Percentiles rank a stretch among this genome's conserved stretches.
phyloP scores from a whole-genome alignment of 176 grass and related monocot species.

The Poa pratensis region DNA sequence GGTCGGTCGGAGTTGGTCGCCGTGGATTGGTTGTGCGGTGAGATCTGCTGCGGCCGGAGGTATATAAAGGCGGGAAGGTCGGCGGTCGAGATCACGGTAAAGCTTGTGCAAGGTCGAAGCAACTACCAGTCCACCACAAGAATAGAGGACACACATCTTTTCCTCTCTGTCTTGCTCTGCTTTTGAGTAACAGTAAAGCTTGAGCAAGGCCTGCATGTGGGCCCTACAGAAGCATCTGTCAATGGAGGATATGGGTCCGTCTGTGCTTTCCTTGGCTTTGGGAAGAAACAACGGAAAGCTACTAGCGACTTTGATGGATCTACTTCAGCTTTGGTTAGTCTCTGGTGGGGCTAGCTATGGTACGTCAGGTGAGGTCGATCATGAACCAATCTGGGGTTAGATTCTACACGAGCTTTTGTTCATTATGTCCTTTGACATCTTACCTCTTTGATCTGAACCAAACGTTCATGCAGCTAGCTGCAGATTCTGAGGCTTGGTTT shows the following conservation, averaged over 20 bases:
- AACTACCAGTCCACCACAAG: background rate
- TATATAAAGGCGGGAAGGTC: constrained; percentile 41
- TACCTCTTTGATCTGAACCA: background rate
- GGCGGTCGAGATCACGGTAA: constrained; percentile 36
- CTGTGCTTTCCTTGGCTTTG: constrained; percentile 57
- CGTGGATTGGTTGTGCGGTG: constrained; percentile 23
- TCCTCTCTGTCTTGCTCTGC: background rate
- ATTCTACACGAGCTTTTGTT: constrained; percentile 24
- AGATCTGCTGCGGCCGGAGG: constrained; percentile 3
- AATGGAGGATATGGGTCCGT: background rate
- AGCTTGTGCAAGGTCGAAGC: constrained; percentile 48
- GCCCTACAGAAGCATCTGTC: constrained; percentile 38
- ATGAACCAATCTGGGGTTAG: background rate
- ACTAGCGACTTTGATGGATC: background rate
- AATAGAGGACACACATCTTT: background rate
- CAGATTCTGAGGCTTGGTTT: too few relatives aligned
- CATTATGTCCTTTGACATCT: background rate
- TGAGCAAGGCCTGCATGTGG: constrained; percentile 8
- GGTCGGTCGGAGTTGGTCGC: background rate
- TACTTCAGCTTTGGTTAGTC: background rate
- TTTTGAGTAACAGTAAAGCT: constrained; percentile 61
- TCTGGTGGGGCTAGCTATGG: background rate
- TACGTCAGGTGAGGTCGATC: constrained; percentile 18
- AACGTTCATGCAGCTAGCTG: too few relatives aligned
- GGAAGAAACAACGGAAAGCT: constrained; percentile 47